These are phyloP conservation scores for Phellopilus nigrolimitatus DNA, from an alignment of 1,284 basidiomycete species.

Conservation along the genomic window DNA sequence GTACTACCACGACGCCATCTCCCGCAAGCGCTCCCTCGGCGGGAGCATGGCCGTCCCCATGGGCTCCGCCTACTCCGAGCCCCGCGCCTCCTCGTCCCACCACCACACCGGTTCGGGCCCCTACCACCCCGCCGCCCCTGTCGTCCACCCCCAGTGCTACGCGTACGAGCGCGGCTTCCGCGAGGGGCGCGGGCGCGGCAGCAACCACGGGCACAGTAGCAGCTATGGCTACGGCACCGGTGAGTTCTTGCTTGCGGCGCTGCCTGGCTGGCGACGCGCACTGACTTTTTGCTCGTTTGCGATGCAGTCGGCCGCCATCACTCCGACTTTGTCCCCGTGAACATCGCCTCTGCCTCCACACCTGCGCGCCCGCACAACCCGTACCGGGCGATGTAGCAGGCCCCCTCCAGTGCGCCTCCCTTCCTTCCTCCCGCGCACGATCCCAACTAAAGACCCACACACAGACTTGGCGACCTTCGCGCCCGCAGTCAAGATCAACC, in stretches of 20 bases:
- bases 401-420: not conserved
- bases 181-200: no score
- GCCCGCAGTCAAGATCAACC: slow-evolving; percentile 15
- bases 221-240: slow-evolving; percentile 12
- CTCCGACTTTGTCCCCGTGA: slow-evolving; percentile 15
- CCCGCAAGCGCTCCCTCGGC: slow-evolving; percentile 10
- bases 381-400: slow-evolving; percentile 16
- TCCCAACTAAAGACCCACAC: not conserved
- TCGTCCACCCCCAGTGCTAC: not conserved
- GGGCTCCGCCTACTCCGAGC: slow-evolving; percentile 15
- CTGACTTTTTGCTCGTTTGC: not conserved
- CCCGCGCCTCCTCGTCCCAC: slow-evolving; percentile 2
- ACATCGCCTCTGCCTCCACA: slow-evolving; percentile 9
- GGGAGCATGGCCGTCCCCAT: slow-evolving; percentile 15
- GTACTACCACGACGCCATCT: not conserved
- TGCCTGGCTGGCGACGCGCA: not conserved
- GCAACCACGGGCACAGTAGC: no score
- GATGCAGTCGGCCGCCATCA: slow-evolving; percentile 8
- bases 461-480: slow-evolving; percentile 3
- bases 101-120: slow-evolving; percentile 3
- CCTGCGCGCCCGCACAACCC: slow-evolving; percentile 9
- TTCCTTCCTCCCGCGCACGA: not conserved
- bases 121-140: not conserved
- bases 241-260: slow-evolving; percentile 2
- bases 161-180: not conserved